These are phyloP conservation scores for Alternaria arbusti DNA, from an alignment of 2,329 filamentous ascomycete genomes.

Conservation along the genomic window DNA sequence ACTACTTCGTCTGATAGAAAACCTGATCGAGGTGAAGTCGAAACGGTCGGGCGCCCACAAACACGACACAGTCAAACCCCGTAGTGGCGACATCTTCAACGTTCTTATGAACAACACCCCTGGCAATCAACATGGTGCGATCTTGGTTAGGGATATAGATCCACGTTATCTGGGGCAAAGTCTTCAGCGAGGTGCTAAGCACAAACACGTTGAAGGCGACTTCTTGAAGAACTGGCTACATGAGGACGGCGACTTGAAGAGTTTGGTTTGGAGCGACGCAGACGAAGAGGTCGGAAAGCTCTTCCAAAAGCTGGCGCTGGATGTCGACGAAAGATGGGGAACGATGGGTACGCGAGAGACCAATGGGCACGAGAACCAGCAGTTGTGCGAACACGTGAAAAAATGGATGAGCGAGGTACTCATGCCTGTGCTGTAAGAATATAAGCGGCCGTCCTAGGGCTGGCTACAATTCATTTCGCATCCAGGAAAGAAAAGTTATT, in stretches of 20 bases:
- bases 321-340: slow-evolving; percentile 21
- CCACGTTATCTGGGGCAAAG: slow-evolving; percentile 28
- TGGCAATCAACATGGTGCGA: slow-evolving; percentile 23
- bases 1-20: slow-evolving; percentile 76
- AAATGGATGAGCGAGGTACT: slow-evolving; percentile 32
- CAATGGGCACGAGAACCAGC: slow-evolving; percentile 13
- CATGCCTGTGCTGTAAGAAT: slow-evolving; percentile 29
- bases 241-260: slow-evolving; percentile 24
- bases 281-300: slow-evolving; percentile 28
- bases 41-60: slow-evolving; percentile 19
- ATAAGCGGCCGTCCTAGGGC: neutral
- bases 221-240: slow-evolving; percentile 43
- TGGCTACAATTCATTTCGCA: neutral
- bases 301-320: slow-evolving; percentile 31
- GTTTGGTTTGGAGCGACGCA: slow-evolving; percentile 16
- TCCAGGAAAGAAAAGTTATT: neutral
- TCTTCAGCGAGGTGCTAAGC: slow-evolving; percentile 17
- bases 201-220: slow-evolving; percentile 54
- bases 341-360: slow-evolving; percentile 13
- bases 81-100: slow-evolving; percentile 26
- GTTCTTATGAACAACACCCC: slow-evolving; percentile 32
- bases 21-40: slow-evolving; percentile 54
- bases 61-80: slow-evolving; percentile 17
- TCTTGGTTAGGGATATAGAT: slow-evolving; percentile 32
- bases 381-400: slow-evolving; percentile 9